These are phyloP conservation scores for Rubroboletus pulcherrimus DNA, from an alignment of 768 basidiomycete species.

Conservation along the genomic window DNA sequence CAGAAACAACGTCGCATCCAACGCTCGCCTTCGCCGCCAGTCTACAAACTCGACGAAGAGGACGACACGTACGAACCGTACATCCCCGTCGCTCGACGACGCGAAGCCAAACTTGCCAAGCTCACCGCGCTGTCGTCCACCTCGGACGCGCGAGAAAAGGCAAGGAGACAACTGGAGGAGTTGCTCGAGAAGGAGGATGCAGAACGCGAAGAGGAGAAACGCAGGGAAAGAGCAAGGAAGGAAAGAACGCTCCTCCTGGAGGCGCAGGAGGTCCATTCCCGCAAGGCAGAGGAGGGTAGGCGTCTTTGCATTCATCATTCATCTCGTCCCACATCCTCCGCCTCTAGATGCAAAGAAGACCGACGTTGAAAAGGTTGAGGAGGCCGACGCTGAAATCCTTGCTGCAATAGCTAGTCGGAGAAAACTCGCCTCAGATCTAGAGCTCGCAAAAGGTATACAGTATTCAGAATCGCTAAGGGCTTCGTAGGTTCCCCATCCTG, in stretches of 20 bases:
- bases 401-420: conserved; percentile 87
- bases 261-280: conserved; percentile 90
- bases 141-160: conserved; percentile 46
- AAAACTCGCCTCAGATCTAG: conserved; percentile 89
- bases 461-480: conserved; percentile 85
- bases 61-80: conserved; percentile 76
- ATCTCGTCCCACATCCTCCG: conserved; percentile 14
- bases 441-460: conserved; percentile 87
- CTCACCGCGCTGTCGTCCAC: conserved; percentile 60
- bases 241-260: conserved; percentile 87
- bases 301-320: not conserved
- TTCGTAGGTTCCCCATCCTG: conserved; percentile 48
- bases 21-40: conserved; percentile 56
- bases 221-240: conserved; percentile 70
- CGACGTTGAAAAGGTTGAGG: conserved; percentile 78
- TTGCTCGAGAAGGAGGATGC: conserved; percentile 61
- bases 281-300: conserved; percentile 77
- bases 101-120: conserved; percentile 75
- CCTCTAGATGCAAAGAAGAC: conserved; percentile 79
- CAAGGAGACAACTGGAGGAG: conserved; percentile 51
- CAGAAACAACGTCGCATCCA: conserved; percentile 50
- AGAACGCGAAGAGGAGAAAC: conserved; percentile 74
- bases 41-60: conserved; percentile 60
- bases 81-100: conserved; percentile 80
- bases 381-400: conserved; percentile 86